These are phyloP conservation scores for Abrus pulchellus DNA, from an alignment of 306 rosid species.

Conservation along the genomic window DNA sequence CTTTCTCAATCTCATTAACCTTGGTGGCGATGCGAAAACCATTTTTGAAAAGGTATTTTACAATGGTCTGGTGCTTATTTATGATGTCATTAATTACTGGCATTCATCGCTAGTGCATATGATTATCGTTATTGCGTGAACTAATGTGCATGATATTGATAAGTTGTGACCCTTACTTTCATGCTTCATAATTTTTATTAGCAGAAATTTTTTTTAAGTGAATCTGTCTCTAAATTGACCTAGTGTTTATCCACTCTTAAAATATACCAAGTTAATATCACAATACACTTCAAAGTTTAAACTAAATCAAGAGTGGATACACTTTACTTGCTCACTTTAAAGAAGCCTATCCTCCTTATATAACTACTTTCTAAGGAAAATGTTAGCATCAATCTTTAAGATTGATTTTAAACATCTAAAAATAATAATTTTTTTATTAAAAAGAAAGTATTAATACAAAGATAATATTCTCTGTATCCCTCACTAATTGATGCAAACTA, in stretches of 20 bases:
- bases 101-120: conserved; percentile 16
- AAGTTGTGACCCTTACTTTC: not conserved
- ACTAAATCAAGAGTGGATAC: not conserved
- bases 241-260: not conserved
- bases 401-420: too few species aligned
- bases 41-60: conserved; percentile 79
- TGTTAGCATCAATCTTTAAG: too few species aligned
- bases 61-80: conserved; percentile 27
- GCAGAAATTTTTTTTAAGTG: not conserved
- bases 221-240: not conserved
- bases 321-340: not conserved
- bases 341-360: not conserved
- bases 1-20: conserved; percentile 91
- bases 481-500: not conserved
- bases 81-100: conserved; percentile 18
- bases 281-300: not conserved
- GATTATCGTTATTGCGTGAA: not conserved
- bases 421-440: too few species aligned
- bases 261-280: not conserved
- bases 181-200: not conserved
- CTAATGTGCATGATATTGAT: not conserved
- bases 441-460: too few species aligned
- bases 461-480: not conserved
- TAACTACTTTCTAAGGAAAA: too few species aligned
- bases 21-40: conserved; percentile 62